phyloP scores from a whole-genome alignment of 768 basidiomycete genomes.

The Mycena galopus region DNA sequence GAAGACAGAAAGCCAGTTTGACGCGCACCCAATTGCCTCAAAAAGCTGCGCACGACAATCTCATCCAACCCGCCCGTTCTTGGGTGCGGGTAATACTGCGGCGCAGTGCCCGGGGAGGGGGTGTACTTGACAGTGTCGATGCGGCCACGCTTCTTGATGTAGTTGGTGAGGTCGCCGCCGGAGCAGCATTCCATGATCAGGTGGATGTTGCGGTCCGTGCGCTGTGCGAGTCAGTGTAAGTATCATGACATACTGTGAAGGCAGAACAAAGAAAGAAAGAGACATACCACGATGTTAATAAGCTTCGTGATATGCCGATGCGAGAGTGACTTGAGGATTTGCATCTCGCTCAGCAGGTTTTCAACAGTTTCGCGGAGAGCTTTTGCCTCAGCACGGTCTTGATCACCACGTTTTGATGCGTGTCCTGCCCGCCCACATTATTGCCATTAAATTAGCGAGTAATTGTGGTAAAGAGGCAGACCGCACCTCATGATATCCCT shows the following conservation, averaged over 20 bases:
- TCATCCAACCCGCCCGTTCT: slow-evolving; percentile 91
- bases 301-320: slow-evolving; percentile 95
- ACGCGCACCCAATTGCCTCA: slow-evolving; percentile 87
- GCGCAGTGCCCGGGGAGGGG: slow-evolving; percentile 75
- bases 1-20: not conserved
- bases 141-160: slow-evolving; percentile 97
- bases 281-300: slow-evolving; percentile 88
- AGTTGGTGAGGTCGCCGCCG: slow-evolving; percentile 95
- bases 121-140: slow-evolving; percentile 90
- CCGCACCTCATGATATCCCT: slow-evolving; percentile 89
- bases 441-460: not conserved
- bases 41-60: slow-evolving; percentile 90
- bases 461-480: slow-evolving; percentile 16
- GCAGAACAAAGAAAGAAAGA: slow-evolving; percentile 35
- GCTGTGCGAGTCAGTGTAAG: slow-evolving; percentile 56
- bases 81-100: slow-evolving; percentile 93
- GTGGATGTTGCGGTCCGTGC: slow-evolving; percentile 85
- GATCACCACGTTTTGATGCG: slow-evolving; percentile 86
- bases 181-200: slow-evolving; percentile 98
- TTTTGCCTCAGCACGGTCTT: slow-evolving; percentile 93
- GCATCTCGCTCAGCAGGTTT: slow-evolving; percentile 98
- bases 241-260: no score
- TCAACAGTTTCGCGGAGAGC: slow-evolving; percentile 94
- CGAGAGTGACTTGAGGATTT: slow-evolving; percentile 93
- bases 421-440: slow-evolving; percentile 81